Conservation (phyloP, 495 filamentous ascomycete genomes). For the Usnea hakonensis region DNA sequence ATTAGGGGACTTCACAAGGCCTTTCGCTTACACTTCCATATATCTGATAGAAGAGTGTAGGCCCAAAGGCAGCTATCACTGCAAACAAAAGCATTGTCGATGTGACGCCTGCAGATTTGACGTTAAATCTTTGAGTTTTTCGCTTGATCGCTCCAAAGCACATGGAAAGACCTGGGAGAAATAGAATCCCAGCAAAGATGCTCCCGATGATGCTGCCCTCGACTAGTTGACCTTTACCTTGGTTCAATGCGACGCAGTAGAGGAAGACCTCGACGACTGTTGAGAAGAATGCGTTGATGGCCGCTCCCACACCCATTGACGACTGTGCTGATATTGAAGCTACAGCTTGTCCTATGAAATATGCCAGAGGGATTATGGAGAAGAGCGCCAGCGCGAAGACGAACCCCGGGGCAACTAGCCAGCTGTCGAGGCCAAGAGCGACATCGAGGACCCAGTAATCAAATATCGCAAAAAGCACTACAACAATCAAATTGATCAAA, state of each 20-base stretch:
- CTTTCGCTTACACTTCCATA: slow-evolving; percentile 72
- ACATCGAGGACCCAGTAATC: slow-evolving; percentile 75
- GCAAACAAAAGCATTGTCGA: slow-evolving; percentile 98
- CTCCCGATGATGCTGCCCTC: slow-evolving; percentile 96
- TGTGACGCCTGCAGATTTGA: slow-evolving; percentile 91
- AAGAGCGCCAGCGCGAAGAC: slow-evolving; percentile 78
- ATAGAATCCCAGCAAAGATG: slow-evolving; percentile 93
- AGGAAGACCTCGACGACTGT: slow-evolving; percentile 97
- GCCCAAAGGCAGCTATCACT: slow-evolving; percentile 92
- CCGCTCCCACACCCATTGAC: slow-evolving; percentile 98
- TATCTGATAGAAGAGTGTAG: slow-evolving; percentile 98
- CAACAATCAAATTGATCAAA: slow-evolving; percentile 87
- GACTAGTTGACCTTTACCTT: slow-evolving; percentile 88
- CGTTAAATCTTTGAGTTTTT: slow-evolving; percentile 98
- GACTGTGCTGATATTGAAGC: slow-evolving; percentile 99
- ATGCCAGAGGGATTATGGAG: slow-evolving; percentile 94
- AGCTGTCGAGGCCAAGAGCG: slow-evolving; percentile 57
- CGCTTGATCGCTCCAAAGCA: slow-evolving; percentile 96
- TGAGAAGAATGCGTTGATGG: slow-evolving; percentile 98
- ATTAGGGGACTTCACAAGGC: neutral
- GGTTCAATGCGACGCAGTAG: slow-evolving; percentile 87
- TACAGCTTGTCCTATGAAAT: slow-evolving; percentile 98
- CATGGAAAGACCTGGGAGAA: slow-evolving; percentile 96
- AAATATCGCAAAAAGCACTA: slow-evolving; percentile 86
- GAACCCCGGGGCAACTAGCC: slow-evolving; percentile 70